phyloP scores from a whole-genome alignment of 495 filamentous ascomycete species.

The Podospora comata region DNA sequence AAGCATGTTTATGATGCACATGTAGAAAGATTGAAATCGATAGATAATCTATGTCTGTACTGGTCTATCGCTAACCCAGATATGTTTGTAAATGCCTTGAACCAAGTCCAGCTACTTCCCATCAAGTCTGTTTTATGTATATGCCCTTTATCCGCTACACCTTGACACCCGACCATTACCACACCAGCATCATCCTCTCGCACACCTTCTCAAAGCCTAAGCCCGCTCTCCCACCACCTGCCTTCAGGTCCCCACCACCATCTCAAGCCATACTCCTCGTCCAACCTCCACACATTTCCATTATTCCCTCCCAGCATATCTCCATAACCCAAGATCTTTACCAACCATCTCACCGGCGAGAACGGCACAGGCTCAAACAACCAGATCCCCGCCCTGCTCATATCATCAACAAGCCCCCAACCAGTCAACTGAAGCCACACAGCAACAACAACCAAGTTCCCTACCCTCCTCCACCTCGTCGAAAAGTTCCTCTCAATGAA shows the following conservation, averaged over 20 bases:
- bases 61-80: no score
- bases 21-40: no score
- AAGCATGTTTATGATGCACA: no score
- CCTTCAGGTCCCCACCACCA: slow-evolving; percentile 42
- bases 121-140: no score
- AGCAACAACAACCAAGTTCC: slow-evolving; percentile 52
- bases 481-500: not conserved
- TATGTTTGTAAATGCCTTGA: no score
- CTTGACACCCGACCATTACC: no score
- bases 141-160: no score
- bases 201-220: slow-evolving; percentile 38
- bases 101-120: no score
- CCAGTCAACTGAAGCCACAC: slow-evolving; percentile 59
- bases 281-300: slow-evolving; percentile 59
- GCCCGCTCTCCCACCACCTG: slow-evolving; percentile 64
- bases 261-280: slow-evolving; percentile 43
- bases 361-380: slow-evolving; percentile 67
- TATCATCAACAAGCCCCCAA: slow-evolving; percentile 56
- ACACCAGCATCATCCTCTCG: not conserved
- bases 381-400: slow-evolving; percentile 60
- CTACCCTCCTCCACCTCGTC: slow-evolving; percentile 28
- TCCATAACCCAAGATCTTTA: slow-evolving; percentile 39
- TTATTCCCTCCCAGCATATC: slow-evolving; percentile 41
- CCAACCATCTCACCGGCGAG: slow-evolving; percentile 49
- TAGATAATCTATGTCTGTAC: no score